Conservation (phyloP, 371 early-diverging fungal species). For the Chytridiales sp. region DNA sequence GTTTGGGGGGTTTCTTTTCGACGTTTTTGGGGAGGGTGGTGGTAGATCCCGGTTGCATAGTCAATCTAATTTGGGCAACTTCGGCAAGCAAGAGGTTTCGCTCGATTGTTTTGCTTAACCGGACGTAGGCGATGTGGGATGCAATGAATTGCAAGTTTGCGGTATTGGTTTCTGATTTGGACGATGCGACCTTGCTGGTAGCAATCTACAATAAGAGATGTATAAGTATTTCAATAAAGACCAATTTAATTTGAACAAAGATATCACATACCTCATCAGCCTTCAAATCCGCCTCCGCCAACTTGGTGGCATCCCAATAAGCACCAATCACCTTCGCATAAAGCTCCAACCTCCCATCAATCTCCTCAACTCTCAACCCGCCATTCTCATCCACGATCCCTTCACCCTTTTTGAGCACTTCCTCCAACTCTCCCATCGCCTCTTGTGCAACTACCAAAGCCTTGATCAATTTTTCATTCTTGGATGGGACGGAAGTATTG, state of each 20-base stretch:
- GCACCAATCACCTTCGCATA: constrained; percentile 56
- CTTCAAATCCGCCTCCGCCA: constrained; percentile 60
- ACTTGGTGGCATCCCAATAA: constrained; percentile 62
- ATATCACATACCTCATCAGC: constrained; percentile 56
- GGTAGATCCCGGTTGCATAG: constrained; percentile 22
- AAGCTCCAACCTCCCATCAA: constrained; percentile 31
- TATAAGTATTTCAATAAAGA: not conserved
- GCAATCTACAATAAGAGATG: constrained; percentile 48
- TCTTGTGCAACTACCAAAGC: constrained; percentile 28
- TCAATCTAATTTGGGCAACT: constrained; percentile 32
- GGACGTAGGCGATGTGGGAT: constrained; percentile 58
- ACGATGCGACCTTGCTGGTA: constrained; percentile 67
- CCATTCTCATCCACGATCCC: not conserved
- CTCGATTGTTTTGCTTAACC: constrained; percentile 54
- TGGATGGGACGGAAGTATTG: constrained; percentile 3
- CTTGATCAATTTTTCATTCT: constrained; percentile 22
- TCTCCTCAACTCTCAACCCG: constrained; percentile 28
- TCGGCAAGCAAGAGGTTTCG: constrained; percentile 54
- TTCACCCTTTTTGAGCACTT: constrained; percentile 21
- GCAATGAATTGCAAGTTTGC: constrained; percentile 57
- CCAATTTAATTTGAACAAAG: not conserved
- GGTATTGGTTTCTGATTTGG: constrained; percentile 65
- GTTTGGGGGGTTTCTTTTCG: constrained; percentile 37
- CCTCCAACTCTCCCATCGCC: constrained; percentile 40
- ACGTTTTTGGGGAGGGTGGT: not conserved